Evolutionary conservation across 495 filamentous ascomycete species (phyloP), one percentile per base, ranked within the genome.

Genomic region (Articulospora tetracladia): DNA sequence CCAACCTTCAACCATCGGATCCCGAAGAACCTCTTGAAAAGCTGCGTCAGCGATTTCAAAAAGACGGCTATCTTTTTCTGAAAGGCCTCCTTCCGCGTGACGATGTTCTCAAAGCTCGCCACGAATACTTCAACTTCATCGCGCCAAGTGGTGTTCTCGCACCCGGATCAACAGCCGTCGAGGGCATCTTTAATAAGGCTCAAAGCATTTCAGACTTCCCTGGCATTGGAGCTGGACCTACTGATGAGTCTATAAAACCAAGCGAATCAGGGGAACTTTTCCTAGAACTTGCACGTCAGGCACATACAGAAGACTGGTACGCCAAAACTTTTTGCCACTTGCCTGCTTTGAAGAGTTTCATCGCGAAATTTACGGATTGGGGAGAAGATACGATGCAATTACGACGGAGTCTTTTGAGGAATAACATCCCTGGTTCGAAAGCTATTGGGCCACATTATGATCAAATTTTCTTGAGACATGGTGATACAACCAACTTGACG

Each of bases 391-490:
- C 80, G 2, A 68, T 85, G 10, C 72, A 66, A 17, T 62, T 81
- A 15, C 41, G 62, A 13, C 47, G 69, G 20, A 79, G 79, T 0
- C 63, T 86, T 23, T 63, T 87, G 57, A 69, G 85, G 26, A 83
- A 86, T 62, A 86, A 85, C 59, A 76, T 82, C 13, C 85, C 85
- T 4, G 74, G 78, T 1, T 78, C 77, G 11, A 76, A 82, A 62
- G 79, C 83, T 0, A 87, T 83, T 55, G 83, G 81, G 0, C 80
- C 87, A 0, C 85, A 87, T 64, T 87, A 87, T 63, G 85, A 88
- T 63, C 83, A 85, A 68, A 83, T 85, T 25, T 88, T 87, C 68
- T 70, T 88, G n/a, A 68, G 84, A 1, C 65, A 80, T 59, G 84
- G 83, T 0, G 79, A 82, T 26, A 75, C 81, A 6, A 82, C 78